These are phyloP conservation scores for Chalciporus piperatus DNA, from an alignment of 768 basidiomycete species.

Conservation along the genomic window DNA sequence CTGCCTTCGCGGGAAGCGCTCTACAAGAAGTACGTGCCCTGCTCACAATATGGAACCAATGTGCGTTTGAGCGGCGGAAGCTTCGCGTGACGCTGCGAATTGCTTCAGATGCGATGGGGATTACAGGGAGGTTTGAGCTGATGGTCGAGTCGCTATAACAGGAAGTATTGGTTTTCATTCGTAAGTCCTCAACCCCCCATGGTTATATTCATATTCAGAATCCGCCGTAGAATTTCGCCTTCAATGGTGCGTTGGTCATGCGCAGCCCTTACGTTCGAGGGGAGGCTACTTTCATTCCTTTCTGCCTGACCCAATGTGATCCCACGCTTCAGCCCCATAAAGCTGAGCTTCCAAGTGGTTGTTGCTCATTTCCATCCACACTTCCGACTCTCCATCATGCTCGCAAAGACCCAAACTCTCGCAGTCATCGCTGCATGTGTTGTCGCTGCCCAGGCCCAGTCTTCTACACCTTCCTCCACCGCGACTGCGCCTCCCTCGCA, in stretches of 20 bases:
- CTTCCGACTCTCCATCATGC: constrained; percentile 11
- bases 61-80: constrained; percentile 33
- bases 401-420: constrained; percentile 17
- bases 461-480: neutral
- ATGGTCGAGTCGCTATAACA: constrained; percentile 27
- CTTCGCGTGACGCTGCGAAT: constrained; percentile 19
- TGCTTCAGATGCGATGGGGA: neutral
- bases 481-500: neutral
- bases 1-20: constrained; percentile 15
- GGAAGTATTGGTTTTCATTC: neutral
- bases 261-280: too few species aligned
- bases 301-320: neutral
- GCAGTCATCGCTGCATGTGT: constrained; percentile 11
- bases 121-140: constrained; percentile 11
- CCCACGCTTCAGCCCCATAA: neutral
- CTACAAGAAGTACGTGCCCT: constrained; percentile 25
- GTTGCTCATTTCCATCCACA: neutral
- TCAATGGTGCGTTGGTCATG: too few species aligned
- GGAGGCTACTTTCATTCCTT: too few species aligned
- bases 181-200: neutral
- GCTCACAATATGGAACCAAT: constrained; percentile 29
- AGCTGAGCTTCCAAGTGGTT: neutral
- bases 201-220: too few species aligned
- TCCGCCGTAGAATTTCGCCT: too few species aligned
- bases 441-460: constrained; percentile 24